These are phyloP conservation scores for Colletotrichum filicis DNA, from an alignment of 2,329 filamentous ascomycete genomes.

Conservation along the genomic window DNA sequence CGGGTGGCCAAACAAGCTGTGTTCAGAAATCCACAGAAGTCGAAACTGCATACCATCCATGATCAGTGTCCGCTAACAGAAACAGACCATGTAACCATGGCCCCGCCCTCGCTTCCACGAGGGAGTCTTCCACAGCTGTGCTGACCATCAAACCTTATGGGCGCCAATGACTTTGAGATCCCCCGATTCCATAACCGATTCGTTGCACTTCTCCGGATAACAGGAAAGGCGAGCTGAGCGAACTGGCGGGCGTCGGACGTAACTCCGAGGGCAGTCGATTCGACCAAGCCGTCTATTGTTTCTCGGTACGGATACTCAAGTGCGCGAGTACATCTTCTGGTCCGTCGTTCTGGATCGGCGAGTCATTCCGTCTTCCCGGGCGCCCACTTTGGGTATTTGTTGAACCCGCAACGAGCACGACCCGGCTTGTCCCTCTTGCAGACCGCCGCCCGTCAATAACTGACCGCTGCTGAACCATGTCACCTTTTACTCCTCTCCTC, in stretches of 20 bases:
- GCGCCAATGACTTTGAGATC: background rate
- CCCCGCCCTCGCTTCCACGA: constrained; percentile 13
- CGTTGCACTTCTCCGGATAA: background rate
- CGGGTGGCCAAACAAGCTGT: background rate
- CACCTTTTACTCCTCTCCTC: constrained; percentile 11
- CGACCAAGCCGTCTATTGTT: background rate
- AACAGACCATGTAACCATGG: constrained; percentile 4
- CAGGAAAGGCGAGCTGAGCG: background rate
- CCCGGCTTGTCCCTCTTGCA: background rate
- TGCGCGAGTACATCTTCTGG: background rate
- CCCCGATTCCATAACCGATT: background rate
- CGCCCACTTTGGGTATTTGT: background rate
- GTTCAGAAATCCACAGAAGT: background rate
- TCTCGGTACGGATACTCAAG: background rate
- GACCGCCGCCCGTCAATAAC: constrained; percentile 7
- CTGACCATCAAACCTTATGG: constrained; percentile 17
- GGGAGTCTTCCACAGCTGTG: background rate
- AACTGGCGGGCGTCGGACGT: background rate
- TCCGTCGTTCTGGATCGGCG: background rate
- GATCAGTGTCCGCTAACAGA: background rate
- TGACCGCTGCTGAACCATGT: constrained; percentile 15
- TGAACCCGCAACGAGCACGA: constrained; percentile 10
- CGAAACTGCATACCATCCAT: background rate
- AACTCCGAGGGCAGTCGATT: background rate
- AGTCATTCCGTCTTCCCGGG: constrained; percentile 12